Conservation (phyloP, 2,329 filamentous ascomycete genomes). For the Beauveria bassiana region DNA sequence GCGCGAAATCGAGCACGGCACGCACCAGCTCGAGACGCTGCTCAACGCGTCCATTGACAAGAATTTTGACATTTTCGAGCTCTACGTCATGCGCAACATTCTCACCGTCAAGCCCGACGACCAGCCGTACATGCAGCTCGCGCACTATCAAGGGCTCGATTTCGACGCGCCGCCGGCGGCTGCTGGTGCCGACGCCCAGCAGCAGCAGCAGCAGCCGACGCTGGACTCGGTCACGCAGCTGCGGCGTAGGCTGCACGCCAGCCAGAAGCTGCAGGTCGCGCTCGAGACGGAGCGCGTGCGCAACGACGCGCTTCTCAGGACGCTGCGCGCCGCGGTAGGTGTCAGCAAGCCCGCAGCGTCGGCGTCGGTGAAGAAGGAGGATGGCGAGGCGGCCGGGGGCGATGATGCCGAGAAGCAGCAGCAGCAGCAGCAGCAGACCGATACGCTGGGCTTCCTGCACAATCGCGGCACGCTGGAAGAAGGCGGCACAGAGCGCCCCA, state of each 20-base stretch:
- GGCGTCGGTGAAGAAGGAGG: conserved; percentile 7
- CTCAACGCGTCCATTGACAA: conserved; percentile 75
- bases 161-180: conserved; percentile 21
- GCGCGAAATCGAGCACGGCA: conserved; percentile 78
- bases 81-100: conserved; percentile 85
- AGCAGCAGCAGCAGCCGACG: conserved; percentile 34
- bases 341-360: conserved; percentile 16
- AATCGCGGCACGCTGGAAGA: conserved; percentile 42
- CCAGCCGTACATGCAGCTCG: conserved; percentile 69
- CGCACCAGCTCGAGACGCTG: conserved; percentile 76
- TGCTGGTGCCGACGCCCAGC: conserved; percentile 22
- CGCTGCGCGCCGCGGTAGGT: conserved; percentile 45
- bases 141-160: conserved; percentile 70
- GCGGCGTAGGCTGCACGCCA: conserved; percentile 67
- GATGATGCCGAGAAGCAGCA: neutral
- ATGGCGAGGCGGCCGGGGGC: neutral
- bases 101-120: conserved; percentile 62
- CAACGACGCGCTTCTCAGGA: conserved; percentile 63
- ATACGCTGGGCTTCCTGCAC: conserved; percentile 49
- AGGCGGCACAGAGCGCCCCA: conserved; percentile 45
- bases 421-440: conserved; percentile 10
- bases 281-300: conserved; percentile 62
- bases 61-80: conserved; percentile 79
- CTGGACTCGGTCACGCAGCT: conserved; percentile 64
- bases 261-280: conserved; percentile 63